These are phyloP conservation scores for Omphalea diandra DNA, from an alignment of 441 rosid species.

Conservation along the genomic window DNA sequence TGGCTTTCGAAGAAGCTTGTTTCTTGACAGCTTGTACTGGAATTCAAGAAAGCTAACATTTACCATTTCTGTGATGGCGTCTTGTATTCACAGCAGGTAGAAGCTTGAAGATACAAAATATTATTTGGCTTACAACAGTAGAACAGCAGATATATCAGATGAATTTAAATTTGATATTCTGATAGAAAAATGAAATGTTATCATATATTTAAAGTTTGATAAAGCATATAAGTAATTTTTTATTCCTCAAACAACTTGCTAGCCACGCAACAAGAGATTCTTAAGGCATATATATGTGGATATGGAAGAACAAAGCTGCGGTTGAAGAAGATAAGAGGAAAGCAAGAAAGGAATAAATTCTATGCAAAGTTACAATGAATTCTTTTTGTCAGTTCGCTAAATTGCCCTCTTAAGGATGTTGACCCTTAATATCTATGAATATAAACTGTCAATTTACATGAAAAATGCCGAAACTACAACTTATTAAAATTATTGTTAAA, in stretches of 20 bases:
- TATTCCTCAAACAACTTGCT: constrained; percentile 30
- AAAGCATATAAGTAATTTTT: constrained; percentile 1
- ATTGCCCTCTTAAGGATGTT: constrained; percentile 18
- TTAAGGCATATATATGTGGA: constrained; percentile 9
- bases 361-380: constrained; percentile 27
- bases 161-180: neutral
- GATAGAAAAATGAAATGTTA: neutral
- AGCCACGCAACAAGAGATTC: constrained; percentile 27
- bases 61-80: constrained; percentile 31
- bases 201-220: neutral
- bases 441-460: constrained; percentile 13
- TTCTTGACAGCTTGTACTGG: constrained; percentile 66
- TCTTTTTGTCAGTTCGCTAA: constrained; percentile 19
- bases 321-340: constrained; percentile 9
- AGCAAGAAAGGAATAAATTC: constrained; percentile 39
- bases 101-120: neutral
- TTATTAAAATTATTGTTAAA: constrained; percentile 11
- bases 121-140: neutral
- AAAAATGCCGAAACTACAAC: constrained; percentile 22
- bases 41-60: constrained; percentile 58
- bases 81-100: neutral
- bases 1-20: constrained; percentile 47
- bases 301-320: constrained; percentile 24
- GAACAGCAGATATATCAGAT: neutral
- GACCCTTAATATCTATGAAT: constrained; percentile 13